Percentiles rank a stretch among this genome's conserved stretches.
Conservation (phyloP, 768 basidiomycete species). For the Termitomyces sp. region DNA sequence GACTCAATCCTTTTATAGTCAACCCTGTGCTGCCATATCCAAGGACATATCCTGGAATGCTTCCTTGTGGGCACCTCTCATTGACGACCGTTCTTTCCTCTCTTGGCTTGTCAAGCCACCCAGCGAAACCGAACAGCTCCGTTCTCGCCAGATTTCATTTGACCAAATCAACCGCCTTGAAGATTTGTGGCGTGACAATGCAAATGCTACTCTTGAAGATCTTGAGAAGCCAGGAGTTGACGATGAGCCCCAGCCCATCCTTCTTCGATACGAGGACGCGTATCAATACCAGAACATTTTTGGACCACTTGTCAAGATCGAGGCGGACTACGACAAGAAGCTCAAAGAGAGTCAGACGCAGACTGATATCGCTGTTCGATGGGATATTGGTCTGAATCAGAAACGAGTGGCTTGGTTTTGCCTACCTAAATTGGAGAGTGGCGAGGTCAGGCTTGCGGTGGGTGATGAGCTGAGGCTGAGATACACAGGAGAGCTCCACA, state of each 20-base stretch:
- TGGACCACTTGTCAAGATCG: slow-evolving; percentile 98
- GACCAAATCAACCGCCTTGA: slow-evolving; percentile 96
- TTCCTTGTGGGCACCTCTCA: slow-evolving; percentile 95
- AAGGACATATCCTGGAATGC: slow-evolving; percentile 99
- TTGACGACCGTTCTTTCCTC: slow-evolving; percentile 98
- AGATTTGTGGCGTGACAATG: slow-evolving; percentile 96
- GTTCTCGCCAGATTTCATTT: slow-evolving; percentile 96
- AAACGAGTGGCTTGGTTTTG: slow-evolving; percentile 99
- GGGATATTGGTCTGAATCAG: slow-evolving; percentile 98
- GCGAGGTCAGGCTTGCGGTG: slow-evolving; percentile 93
- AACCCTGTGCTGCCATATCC: slow-evolving; percentile 95
- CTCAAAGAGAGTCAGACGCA: slow-evolving; percentile 99
- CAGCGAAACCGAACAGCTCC: slow-evolving; percentile 90
- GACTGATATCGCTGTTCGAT: slow-evolving; percentile 91
- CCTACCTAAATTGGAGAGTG: slow-evolving; percentile 95
- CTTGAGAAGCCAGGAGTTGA: slow-evolving; percentile 97
- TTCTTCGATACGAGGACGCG: slow-evolving; percentile 93
- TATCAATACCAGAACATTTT: slow-evolving; percentile 99
- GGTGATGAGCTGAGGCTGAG: slow-evolving; percentile 92
- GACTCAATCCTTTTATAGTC: slow-evolving; percentile 40
- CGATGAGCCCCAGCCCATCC: slow-evolving; percentile 92
- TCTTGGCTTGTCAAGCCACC: slow-evolving; percentile 99
- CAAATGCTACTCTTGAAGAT: slow-evolving; percentile 91
- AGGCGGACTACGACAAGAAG: slow-evolving; percentile 97
- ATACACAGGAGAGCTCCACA: slow-evolving; percentile 85